Evolutionary conservation across 1,139 yeast genomes (phyloP), one percentile per base, ranked within the genome.

Genomic region (Hyphopichia wangnamkhiaoensis): DNA sequence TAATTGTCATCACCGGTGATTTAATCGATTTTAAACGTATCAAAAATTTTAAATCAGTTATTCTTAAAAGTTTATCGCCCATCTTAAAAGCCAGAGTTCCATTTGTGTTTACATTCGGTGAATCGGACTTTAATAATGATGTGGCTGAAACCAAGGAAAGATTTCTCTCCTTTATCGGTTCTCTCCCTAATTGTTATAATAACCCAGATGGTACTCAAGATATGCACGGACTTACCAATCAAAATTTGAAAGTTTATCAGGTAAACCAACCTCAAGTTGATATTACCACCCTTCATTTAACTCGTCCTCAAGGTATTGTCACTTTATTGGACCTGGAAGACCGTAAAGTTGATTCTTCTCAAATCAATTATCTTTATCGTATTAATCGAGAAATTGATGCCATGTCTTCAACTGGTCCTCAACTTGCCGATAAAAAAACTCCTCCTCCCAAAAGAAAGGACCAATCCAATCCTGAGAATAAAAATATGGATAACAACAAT

Each of bases 1-100:
- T 66, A 37, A 57, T 71, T n/a, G 60, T 71, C 12, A 60, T 71
- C 33, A 68, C 72, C 14, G 76, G 77, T 1, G 77, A 71, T 46
- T 50, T 70, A 42, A 53, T 67, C 31, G 72, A 68, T 44, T 41
- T 53, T 31, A 41, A 42, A 21, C 48, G 61, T 5, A 42, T 56
- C 4, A 44, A 48, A 6, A 70, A 66, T 44, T 59, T 54, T 42
- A 61, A 59, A 43, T 61, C 71, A 10, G 66, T 61, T n/a, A 40
- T 70, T 20, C 50, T 71, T 31, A 68, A 68, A 41, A 60, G 66
- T 5, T 54, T 71, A 20, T 60, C 62, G 18, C 69, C 74, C 4
- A 60, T 71, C 17, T 51, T 71, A 13, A 47, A 52, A 18, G 47
- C 53, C 7, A 53, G 56, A 13, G 49, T 65, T 17, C 69, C 68